Conservation (phyloP, 2,329 filamentous ascomycete genomes). For the Fusarium camptoceras region DNA sequence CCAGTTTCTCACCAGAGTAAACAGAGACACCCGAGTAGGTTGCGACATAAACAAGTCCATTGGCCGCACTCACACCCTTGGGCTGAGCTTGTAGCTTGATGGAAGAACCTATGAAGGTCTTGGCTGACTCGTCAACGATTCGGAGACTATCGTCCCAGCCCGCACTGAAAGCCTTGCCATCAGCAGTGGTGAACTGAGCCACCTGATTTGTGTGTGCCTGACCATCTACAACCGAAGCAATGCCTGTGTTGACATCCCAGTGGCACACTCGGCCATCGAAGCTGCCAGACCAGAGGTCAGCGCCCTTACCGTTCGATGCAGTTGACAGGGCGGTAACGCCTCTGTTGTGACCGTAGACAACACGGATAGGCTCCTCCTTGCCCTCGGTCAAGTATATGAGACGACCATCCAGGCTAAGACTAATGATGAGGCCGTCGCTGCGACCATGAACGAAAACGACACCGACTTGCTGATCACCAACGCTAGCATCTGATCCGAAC, state of each 20-base stretch:
- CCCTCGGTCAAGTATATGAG: conserved; percentile 88
- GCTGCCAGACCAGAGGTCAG: conserved; percentile 87
- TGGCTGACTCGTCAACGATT: conserved; percentile 78
- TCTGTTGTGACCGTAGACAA: conserved; percentile 91
- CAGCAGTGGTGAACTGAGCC: conserved; percentile 74
- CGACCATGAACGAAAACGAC: conserved; percentile 89
- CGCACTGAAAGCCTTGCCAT: conserved; percentile 80
- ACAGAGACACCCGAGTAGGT: conserved; percentile 63
- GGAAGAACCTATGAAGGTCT: conserved; percentile 78
- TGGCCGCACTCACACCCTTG: conserved; percentile 73
- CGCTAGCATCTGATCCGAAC: conserved; percentile 80
- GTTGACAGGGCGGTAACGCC: conserved; percentile 79
- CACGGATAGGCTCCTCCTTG: conserved; percentile 72
- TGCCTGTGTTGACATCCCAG: conserved; percentile 81
- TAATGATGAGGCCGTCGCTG: conserved; percentile 88
- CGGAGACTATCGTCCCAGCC: conserved; percentile 95
- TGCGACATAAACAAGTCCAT: conserved; percentile 67
- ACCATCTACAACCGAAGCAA: conserved; percentile 79
- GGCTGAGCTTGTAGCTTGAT: conserved; percentile 82
- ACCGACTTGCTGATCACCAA: conserved; percentile 91
- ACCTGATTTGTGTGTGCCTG: conserved; percentile 88
- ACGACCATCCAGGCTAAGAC: conserved; percentile 87
- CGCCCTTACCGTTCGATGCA: conserved; percentile 62
- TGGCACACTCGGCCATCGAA: conserved; percentile 88
- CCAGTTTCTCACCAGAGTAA: conserved; percentile 71